Percentiles rank a stretch among this genome's conserved stretches.
phyloP scores from a whole-genome alignment of 2,329 filamentous ascomycete genomes.

The Curvularia sp. region DNA sequence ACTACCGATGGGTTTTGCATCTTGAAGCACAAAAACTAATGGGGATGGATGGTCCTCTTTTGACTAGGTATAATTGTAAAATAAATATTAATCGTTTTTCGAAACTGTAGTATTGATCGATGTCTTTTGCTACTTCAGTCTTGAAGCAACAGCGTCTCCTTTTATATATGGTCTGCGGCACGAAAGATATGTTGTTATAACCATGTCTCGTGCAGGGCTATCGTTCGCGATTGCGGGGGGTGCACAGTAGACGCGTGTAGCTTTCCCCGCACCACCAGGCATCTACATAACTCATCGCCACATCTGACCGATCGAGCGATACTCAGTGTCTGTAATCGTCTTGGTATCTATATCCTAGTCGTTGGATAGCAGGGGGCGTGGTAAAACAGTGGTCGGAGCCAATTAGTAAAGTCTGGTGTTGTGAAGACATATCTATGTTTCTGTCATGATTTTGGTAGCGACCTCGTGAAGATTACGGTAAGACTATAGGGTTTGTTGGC shows the following conservation, averaged over 20 bases:
- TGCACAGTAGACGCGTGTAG: not conserved
- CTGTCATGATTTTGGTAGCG: too few relatives aligned
- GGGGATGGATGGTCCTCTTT: not conserved
- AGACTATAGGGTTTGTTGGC: too few relatives aligned
- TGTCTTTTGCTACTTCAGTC: not conserved
- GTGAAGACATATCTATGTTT: too few relatives aligned
- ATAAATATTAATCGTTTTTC: not conserved
- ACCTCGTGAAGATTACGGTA: too few relatives aligned
- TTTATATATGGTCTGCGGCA: not conserved
- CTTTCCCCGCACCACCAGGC: not conserved
- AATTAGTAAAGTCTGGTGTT: too few relatives aligned
- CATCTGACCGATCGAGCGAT: not conserved
- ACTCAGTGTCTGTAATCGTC: not conserved
- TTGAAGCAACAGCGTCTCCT: not conserved
- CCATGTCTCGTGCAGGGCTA: not conserved
- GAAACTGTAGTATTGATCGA: not conserved
- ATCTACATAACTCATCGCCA: not conserved
- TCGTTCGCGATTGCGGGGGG: not conserved
- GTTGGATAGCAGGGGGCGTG: too few relatives aligned
- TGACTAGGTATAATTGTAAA: not conserved
- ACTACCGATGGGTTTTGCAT: slow-evolving; percentile 54
- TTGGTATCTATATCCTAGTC: too few relatives aligned
- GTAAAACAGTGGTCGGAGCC: too few relatives aligned
- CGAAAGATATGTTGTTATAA: not conserved
- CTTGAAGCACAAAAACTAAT: not conserved